Evolutionary conservation across 305 asterid species (phyloP), one percentile per base, ranked within the genome.

Genomic region (Fraxinus angustifolia): DNA sequence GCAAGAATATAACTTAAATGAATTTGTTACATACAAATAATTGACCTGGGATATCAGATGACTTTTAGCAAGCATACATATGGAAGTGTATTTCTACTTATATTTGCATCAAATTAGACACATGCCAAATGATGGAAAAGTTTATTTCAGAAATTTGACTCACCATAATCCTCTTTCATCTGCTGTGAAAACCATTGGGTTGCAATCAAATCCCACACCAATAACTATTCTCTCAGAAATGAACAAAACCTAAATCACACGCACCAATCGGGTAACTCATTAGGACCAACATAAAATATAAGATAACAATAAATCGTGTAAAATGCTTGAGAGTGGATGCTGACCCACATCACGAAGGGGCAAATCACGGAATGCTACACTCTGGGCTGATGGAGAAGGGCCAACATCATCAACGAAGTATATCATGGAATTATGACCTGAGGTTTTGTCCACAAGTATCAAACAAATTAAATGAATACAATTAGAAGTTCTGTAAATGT

Each of bases 331-430:
- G 94, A 89, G 86, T 83, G 94, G 95, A 92, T 90, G 93, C 97
- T 90, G 98, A 96, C 99, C 99, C 98, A 94, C 99, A 94, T 96
- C 98, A 87, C 98, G 98, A 89, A 96, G 99, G 56, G 98, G 99
- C 96, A 96, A 91, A 92, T 94, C 97, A 81, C 98, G 97, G 86
- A 92, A 87, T 80, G 98, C 94, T 82, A 96, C 92, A 86, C 91
- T 94, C 90, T 96, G 99, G 77, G 98, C 98, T 76, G 95, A 92
- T 83, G 99, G 98, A 87, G 98, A 93, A 86, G 97, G 89, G 26
- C 99, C 98, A 78, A 94, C 91, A 80, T 96, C 98, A 84, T 94
- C 99, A 78, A 90, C 98, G 76, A 96, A 94, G 91, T 96, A 96
- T 83, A 96, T 92, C 98, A 92, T 94, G 60, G 98, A 94, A 87